Evolutionary conservation across 306 rosid genomes (phyloP), one percentile per base, ranked within the genome.

Genomic region (Rosa lucieae): DNA sequence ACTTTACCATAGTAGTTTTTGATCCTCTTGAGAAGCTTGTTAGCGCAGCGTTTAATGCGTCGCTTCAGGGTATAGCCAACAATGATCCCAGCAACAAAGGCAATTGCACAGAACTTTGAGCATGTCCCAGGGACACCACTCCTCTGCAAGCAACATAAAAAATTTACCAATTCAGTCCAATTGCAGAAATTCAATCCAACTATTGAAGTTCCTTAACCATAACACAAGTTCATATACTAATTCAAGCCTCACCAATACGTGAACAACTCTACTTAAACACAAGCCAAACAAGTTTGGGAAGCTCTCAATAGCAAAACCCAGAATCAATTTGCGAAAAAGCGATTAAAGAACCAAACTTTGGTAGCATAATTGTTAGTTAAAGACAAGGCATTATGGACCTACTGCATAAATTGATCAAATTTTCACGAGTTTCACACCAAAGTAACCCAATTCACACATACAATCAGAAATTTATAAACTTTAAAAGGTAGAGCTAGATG

Each of bases 101-200:
- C 91, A 84, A 95, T 11, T 46, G 92, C 86, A 72, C 99, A 91
- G 11, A 90, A 89, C 89, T 95, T 92, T 7, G 97, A 88, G 87
- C 99, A 95, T 5, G 96, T 84, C 90, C 83, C 51, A 87, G 78
- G 49, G 98, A 91, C 0, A 91, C 82, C 37, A 73, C 68, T 70
- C 85, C 87, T 32, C 99, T 92, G 92, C 71, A 82, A 81, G 10
- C 78, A 61, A 37, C 10, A 69, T 29, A 3, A 76, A 79, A 77
- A 78, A 11, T 9, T 68, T 6, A 29, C 49, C 21, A 81, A 39
- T 49, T 77, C 48, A 74, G 29, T 26, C 29, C 29, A 26, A 26
- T 26, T 26, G 29, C 29, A 26, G 29, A 26, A 26, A 26, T 26
- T 26, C 29, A 26, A 11, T 67, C 7, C 69, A 65, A 65, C 21